Conservation (phyloP, 1,284 basidiomycete species). For the Chalciporus sp. region DNA sequence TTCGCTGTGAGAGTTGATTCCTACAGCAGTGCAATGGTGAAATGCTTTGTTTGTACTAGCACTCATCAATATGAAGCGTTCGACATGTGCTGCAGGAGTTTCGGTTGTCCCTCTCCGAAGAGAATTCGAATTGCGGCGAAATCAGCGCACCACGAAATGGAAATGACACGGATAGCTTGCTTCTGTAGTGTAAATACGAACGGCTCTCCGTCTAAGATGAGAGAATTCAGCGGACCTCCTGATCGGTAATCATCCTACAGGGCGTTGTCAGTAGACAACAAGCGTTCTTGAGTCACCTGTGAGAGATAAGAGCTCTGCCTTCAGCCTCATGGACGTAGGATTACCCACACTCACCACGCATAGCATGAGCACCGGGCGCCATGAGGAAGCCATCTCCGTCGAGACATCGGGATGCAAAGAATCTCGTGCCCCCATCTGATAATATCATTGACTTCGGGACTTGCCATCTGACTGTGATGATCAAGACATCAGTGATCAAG, state of each 20-base stretch:
- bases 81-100: not conserved
- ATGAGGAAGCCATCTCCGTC: not conserved
- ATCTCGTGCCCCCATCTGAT: not conserved
- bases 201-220: constrained; percentile 3
- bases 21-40: no score
- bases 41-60: no score
- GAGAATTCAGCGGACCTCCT: constrained; percentile 7
- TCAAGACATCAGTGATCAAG: not conserved
- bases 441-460: not conserved
- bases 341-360: not conserved
- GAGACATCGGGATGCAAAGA: not conserved
- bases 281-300: not conserved
- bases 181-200: not conserved
- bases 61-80: no score
- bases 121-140: not conserved
- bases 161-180: not conserved
- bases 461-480: not conserved
- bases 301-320: not conserved
- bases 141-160: not conserved
- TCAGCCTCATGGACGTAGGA: constrained; percentile 1
- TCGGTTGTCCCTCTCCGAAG: not conserved
- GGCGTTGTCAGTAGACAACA: not conserved
- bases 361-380: not conserved
- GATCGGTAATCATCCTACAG: constrained; percentile 5
- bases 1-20: not conserved